These are phyloP conservation scores for Coniochaeta sp. DNA, from an alignment of 2,329 filamentous ascomycete species.

Conservation along the genomic window DNA sequence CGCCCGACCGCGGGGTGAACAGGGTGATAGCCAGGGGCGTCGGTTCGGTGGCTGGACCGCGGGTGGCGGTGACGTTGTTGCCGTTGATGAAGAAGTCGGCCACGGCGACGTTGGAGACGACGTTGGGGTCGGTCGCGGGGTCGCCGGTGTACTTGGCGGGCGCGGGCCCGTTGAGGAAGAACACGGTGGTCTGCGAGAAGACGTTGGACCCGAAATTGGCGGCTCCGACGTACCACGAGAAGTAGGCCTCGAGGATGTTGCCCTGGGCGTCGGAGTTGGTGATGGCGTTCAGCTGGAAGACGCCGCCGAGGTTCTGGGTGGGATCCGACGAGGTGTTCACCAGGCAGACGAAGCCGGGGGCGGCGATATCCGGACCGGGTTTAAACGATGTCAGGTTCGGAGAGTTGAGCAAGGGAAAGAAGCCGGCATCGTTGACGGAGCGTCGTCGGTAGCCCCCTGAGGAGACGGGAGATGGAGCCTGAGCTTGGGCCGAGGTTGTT, in stretches of 20 bases:
- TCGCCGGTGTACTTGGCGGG: not conserved
- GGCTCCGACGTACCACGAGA: not conserved
- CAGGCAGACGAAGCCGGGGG: constrained; percentile 1
- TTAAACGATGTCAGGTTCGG: not conserved
- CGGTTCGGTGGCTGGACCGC: not conserved
- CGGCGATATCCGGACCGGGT: not conserved
- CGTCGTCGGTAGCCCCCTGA: not conserved
- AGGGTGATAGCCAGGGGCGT: not conserved
- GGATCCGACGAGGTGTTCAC: not conserved
- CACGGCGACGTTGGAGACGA: not conserved
- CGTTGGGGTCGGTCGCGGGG: not conserved
- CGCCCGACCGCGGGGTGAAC: not conserved
- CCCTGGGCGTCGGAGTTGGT: not conserved
- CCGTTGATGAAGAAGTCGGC: not conserved
- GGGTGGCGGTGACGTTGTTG: not conserved
- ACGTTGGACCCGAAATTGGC: not conserved
- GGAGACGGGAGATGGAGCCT: not conserved
- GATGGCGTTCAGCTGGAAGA: constrained; percentile 1
- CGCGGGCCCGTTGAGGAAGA: not conserved
- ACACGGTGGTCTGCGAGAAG: not conserved
- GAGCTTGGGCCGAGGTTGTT: not conserved
- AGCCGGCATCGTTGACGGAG: not conserved
- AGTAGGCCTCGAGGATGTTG: constrained; percentile 1
- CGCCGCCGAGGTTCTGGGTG: not conserved
- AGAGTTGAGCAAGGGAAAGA: not conserved